phyloP scores from a whole-genome alignment of 1,284 basidiomycete species.

The Mycena citricolor region DNA sequence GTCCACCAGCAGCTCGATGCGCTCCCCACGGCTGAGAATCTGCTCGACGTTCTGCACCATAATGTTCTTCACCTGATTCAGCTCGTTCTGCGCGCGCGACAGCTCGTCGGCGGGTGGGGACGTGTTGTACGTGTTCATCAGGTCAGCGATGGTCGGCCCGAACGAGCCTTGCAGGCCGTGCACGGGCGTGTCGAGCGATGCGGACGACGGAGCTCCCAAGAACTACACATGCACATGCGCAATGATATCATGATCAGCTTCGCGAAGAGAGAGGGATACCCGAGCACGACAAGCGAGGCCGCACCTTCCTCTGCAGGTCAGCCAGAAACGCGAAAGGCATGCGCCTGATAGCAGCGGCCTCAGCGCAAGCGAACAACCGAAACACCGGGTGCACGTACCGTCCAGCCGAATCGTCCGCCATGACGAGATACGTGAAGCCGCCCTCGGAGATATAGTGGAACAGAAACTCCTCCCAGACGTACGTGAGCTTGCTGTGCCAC shows the following conservation, averaged over 20 bases:
- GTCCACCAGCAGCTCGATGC: constrained; percentile 94
- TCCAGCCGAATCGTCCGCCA: constrained; percentile 90
- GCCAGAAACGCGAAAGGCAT: constrained; percentile 94
- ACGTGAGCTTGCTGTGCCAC: constrained; percentile 79
- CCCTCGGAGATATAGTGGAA: constrained; percentile 94
- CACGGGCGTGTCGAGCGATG: constrained; percentile 52
- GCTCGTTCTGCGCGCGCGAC: constrained; percentile 84
- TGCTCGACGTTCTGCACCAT: constrained; percentile 98
- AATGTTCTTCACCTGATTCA: constrained; percentile 94
- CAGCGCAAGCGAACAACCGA: constrained; percentile 28
- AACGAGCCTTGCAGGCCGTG: constrained; percentile 73
- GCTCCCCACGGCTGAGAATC: constrained; percentile 91
- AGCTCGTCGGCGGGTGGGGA: constrained; percentile 92
- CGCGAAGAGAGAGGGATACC: constrained; percentile 1
- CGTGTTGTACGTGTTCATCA: constrained; percentile 88
- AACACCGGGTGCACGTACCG: no score
- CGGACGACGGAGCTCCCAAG: constrained; percentile 54
- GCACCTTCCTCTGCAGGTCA: constrained; percentile 78
- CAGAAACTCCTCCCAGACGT: constrained; percentile 94
- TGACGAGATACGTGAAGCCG: constrained; percentile 86
- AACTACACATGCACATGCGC: constrained; percentile 55
- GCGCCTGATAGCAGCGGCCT: constrained; percentile 46
- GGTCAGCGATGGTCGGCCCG: constrained; percentile 60
- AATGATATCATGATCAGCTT: constrained; percentile 6
- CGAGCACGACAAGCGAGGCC: constrained; percentile 18